Conservation (phyloP, 2,329 filamentous ascomycete genomes). For the Alternaria alternata region DNA sequence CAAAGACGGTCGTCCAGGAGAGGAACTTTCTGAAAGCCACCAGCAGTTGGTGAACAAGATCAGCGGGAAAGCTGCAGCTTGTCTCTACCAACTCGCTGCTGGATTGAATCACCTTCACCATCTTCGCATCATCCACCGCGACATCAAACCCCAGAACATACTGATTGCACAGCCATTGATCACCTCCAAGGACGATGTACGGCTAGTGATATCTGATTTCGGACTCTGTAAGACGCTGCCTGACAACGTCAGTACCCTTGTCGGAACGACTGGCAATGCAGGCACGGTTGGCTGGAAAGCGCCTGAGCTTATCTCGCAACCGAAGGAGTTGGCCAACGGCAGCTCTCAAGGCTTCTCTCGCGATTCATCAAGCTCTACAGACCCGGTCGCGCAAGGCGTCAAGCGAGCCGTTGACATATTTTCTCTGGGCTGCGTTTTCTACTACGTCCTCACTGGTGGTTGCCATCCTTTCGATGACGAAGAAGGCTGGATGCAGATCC, state of each 20-base stretch:
- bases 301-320: constrained; percentile 81
- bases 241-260: constrained; percentile 91
- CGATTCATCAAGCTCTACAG: constrained; percentile 51
- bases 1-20: constrained; percentile 64
- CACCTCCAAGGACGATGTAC: constrained; percentile 73
- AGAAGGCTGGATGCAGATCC: constrained; percentile 81
- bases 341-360: constrained; percentile 55
- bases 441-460: constrained; percentile 94
- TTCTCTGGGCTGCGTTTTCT: constrained; percentile 96
- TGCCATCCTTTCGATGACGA: constrained; percentile 93
- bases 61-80: constrained; percentile 77
- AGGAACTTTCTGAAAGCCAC: constrained; percentile 66
- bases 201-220: constrained; percentile 97
- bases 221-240: constrained; percentile 97
- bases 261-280: constrained; percentile 91
- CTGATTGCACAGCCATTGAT: constrained; percentile 76
- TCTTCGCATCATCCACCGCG: constrained; percentile 93
- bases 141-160: constrained; percentile 98
- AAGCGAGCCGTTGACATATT: constrained; percentile 98
- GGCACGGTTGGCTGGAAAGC: constrained; percentile 97
- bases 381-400: constrained; percentile 71
- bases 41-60: constrained; percentile 75
- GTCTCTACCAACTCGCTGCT: constrained; percentile 87
- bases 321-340: constrained; percentile 52
- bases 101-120: constrained; percentile 90